Percentiles rank a stretch among this genome's conserved stretches.
Conservation (phyloP, 2,329 filamentous ascomycete species). For the Corinectria fuckeliana region DNA sequence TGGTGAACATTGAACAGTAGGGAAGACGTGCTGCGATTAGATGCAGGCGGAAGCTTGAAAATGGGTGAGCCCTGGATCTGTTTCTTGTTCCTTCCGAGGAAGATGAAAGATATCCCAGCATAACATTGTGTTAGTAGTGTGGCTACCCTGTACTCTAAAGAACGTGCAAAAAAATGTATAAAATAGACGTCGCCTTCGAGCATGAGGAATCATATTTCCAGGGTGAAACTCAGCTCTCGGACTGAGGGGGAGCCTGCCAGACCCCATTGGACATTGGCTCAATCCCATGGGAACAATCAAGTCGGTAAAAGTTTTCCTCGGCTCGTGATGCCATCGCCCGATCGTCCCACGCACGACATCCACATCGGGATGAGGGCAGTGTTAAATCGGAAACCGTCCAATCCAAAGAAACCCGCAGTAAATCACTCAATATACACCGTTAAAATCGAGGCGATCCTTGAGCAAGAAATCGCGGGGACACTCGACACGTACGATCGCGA, state of each 20-base stretch:
- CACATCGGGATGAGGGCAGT: not conserved
- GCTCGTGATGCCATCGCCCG: conserved; percentile 8
- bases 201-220: not conserved
- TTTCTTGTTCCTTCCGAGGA: not conserved
- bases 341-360: not conserved
- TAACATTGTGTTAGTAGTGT: not conserved
- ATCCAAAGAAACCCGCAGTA: conserved; percentile 17
- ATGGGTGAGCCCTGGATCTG: not conserved
- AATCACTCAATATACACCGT: conserved; percentile 24
- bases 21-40: not conserved
- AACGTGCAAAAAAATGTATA: conserved; percentile 22
- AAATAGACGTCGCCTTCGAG: not conserved
- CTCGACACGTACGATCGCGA: conserved; percentile 19
- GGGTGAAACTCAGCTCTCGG: not conserved
- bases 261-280: not conserved
- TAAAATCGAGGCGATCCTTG: conserved; percentile 14
- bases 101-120: not conserved
- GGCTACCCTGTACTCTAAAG: conserved; percentile 29
- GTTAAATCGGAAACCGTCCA: not conserved
- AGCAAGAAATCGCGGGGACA: not conserved
- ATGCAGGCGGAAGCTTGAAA: not conserved
- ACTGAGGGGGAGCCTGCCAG: not conserved
- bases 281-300: not conserved
- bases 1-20: conserved; percentile 48
- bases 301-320: not conserved